phyloP scores from a whole-genome alignment of 2,329 filamentous ascomycete species.

The Phialophora macrospora region DNA sequence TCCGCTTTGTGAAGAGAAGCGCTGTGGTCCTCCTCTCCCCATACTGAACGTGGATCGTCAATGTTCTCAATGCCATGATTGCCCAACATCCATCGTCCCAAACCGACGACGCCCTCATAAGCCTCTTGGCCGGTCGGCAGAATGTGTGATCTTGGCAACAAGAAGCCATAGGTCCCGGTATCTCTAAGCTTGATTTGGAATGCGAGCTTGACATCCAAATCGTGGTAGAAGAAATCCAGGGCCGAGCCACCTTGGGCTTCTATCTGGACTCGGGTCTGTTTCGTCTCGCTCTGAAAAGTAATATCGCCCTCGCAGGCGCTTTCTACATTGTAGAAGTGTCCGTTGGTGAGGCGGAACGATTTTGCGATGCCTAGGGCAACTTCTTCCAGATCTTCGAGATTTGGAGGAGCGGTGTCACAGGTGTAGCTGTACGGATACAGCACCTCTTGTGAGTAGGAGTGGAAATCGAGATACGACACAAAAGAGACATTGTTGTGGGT shows the following conservation, averaged over 20 bases:
- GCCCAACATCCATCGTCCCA: conserved; percentile 75
- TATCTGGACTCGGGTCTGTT: conserved; percentile 58
- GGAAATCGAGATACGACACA: conserved; percentile 84
- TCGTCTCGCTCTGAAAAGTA: conserved; percentile 40
- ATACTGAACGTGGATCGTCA: conserved; percentile 25
- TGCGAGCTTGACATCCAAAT: conserved; percentile 78
- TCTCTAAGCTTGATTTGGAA: conserved; percentile 95
- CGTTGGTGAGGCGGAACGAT: conserved; percentile 79
- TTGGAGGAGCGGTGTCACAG: conserved; percentile 77
- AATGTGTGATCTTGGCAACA: conserved; percentile 85
- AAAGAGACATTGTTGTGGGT: conserved; percentile 72
- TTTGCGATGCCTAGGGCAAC: conserved; percentile 86
- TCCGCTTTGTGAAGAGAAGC: neutral
- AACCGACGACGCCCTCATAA: conserved; percentile 79
- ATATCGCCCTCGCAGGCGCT: conserved; percentile 86
- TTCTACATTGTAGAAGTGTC: conserved; percentile 75
- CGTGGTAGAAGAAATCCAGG: conserved; percentile 94
- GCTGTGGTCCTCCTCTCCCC: conserved; percentile 22
- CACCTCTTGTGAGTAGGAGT: conserved; percentile 94
- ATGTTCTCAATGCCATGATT: conserved; percentile 38
- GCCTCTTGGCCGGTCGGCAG: conserved; percentile 88
- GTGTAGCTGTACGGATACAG: conserved; percentile 90
- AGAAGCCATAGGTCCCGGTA: conserved; percentile 90
- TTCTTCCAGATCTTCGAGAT: conserved; percentile 89
- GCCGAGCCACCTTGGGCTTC: conserved; percentile 82